Percentiles rank a stretch among this genome's conserved stretches.
phyloP scores from a whole-genome alignment of 495 filamentous ascomycete species.

The Penicillium diatomitis region DNA sequence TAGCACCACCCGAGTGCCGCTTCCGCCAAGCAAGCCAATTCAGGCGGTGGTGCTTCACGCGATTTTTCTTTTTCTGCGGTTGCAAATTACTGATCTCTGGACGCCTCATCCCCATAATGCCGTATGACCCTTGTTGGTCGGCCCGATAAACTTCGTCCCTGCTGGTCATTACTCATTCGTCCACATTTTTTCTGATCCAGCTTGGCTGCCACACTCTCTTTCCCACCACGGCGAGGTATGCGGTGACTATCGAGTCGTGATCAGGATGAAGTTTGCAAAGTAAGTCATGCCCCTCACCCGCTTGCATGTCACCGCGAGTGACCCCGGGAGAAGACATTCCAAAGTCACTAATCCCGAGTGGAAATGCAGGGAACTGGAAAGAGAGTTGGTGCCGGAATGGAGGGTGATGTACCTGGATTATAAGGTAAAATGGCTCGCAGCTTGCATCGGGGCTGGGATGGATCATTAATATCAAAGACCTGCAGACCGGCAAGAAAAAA shows the following conservation, averaged over 20 bases:
- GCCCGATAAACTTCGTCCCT: too few relatives aligned
- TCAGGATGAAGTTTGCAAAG: slow-evolving; percentile 57
- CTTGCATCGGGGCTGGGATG: too few relatives aligned
- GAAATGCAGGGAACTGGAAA: slow-evolving; percentile 61
- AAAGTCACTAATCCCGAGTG: slow-evolving; percentile 12
- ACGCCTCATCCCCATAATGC: too few relatives aligned
- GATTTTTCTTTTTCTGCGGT: not conserved
- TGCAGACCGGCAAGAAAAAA: slow-evolving; percentile 72
- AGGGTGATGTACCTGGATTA: slow-evolving; percentile 86
- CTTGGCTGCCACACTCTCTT: not conserved
- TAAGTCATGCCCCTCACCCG: slow-evolving; percentile 19
- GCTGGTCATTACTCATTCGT: not conserved
- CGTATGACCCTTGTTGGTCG: too few relatives aligned
- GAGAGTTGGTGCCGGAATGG: slow-evolving; percentile 88
- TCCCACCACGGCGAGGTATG: slow-evolving; percentile 5
- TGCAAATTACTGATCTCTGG: too few relatives aligned
- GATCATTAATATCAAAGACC: not conserved
- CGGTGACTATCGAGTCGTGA: slow-evolving; percentile 13
- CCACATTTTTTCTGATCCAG: not conserved
- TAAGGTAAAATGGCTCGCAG: slow-evolving; percentile 41
- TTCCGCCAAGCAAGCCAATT: not conserved
- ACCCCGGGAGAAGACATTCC: slow-evolving; percentile 5
- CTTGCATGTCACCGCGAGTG: not conserved
- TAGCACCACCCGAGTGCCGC: not conserved
- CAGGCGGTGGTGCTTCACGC: not conserved